These are phyloP conservation scores for Asterochloris sp. DNA, from an alignment of 139 green algal genomes.

Conservation along the genomic window DNA sequence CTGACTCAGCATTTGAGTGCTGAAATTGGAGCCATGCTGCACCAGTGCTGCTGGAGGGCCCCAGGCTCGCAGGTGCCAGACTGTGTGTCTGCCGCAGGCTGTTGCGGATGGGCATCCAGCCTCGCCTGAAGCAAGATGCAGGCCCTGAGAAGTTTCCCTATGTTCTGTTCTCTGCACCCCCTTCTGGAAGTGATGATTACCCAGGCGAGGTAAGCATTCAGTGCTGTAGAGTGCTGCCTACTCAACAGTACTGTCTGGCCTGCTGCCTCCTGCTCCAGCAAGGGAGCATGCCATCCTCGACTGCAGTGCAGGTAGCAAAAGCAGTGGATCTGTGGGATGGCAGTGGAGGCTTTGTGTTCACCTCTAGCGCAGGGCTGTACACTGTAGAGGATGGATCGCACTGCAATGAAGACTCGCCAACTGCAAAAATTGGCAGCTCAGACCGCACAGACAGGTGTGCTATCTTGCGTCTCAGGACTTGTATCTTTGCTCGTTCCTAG, in stretches of 20 bases:
- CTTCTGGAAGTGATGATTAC: conserved; percentile 87
- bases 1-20: neutral
- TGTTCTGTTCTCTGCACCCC: conserved; percentile 89
- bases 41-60: neutral
- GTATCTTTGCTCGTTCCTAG: neutral
- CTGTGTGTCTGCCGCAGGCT: neutral
- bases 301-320: conserved; percentile 27
- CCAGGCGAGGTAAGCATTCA: conserved; percentile 57
- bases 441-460: conserved; percentile 58
- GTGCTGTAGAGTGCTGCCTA: neutral
- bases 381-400: conserved; percentile 57
- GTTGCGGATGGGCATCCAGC: conserved; percentile 34
- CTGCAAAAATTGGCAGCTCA: conserved; percentile 52
- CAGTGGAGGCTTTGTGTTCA: conserved; percentile 88
- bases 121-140: conserved; percentile 47
- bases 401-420: conserved; percentile 60
- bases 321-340: conserved; percentile 80
- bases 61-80: neutral
- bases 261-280: neutral
- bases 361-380: conserved; percentile 80
- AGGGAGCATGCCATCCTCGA: neutral
- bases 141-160: conserved; percentile 59
- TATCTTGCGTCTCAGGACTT: neutral
- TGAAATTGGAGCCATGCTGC: neutral
- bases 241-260: neutral